A percentile compares a stretch with the other conserved stretches of the same genome.
Evolutionary conservation across 2,329 filamentous ascomycete species (phyloP).

Genomic region (Aspergillus viridinutans): DNA sequence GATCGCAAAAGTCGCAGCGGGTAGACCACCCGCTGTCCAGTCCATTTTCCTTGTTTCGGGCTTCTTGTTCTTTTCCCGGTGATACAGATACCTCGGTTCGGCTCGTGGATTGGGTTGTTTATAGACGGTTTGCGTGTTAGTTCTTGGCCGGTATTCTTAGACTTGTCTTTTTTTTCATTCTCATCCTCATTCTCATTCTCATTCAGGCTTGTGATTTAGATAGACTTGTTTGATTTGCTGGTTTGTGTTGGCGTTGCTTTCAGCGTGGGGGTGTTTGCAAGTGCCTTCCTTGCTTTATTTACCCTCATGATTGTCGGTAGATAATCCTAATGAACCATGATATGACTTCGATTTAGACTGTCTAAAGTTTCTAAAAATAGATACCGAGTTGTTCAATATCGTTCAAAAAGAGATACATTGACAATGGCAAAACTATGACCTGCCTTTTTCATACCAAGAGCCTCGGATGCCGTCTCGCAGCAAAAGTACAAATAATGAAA

Average conservation of each 20-base stretch:
- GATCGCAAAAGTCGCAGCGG: too few relatives aligned
- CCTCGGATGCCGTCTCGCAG: neutral
- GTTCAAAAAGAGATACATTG: neutral
- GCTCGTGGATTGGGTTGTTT: conserved; percentile 3
- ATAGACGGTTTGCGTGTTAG: conserved; percentile 16
- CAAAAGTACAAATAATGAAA: neutral
- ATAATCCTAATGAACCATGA: neutral
- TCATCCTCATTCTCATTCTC: conserved; percentile 2
- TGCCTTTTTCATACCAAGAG: neutral
- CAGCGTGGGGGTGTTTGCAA: neutral
- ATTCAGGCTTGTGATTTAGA: neutral
- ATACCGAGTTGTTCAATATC: neutral
- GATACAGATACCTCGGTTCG: conserved; percentile 15
- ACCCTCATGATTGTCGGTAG: neutral
- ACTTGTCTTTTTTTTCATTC: conserved; percentile 1
- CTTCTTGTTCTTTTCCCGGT: conserved; percentile 1
- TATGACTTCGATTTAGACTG: neutral
- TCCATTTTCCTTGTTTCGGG: neutral
- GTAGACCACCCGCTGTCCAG: too few relatives aligned
- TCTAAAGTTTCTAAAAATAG: neutral
- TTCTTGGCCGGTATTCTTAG: conserved; percentile 6
- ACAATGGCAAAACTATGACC: neutral
- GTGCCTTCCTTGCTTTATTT: too few relatives aligned
- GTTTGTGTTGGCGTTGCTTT: neutral
- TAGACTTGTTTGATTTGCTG: neutral